These are phyloP conservation scores for Exophiala dermatitidis DNA, from an alignment of 2,329 filamentous ascomycete species.

Conservation along the genomic window DNA sequence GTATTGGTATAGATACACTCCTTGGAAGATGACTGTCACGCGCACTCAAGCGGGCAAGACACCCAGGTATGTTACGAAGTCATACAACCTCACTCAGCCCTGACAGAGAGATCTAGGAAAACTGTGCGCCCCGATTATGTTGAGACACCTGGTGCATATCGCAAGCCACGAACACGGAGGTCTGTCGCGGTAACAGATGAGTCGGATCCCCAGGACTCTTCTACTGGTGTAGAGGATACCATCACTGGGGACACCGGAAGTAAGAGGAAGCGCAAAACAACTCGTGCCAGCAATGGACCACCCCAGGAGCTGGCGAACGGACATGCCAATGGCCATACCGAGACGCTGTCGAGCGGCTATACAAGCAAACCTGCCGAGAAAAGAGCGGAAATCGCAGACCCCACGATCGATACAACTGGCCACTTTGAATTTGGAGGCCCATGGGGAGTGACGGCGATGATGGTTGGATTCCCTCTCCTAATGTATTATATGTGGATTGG, in stretches of 20 bases:
- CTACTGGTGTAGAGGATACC: constrained; percentile 10
- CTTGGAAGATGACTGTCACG: constrained; percentile 39
- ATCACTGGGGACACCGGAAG: neutral
- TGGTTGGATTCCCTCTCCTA: constrained; percentile 83
- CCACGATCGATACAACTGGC: constrained; percentile 43
- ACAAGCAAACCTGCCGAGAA: constrained; percentile 12
- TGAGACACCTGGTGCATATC: constrained; percentile 40
- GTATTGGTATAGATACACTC: constrained; percentile 4
- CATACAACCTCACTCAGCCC: neutral
- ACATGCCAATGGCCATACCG: constrained; percentile 10
- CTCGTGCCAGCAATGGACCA: neutral
- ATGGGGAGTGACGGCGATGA: constrained; percentile 71
- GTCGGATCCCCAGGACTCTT: constrained; percentile 16
- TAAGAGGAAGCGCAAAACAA: constrained; percentile 4
- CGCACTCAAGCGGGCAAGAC: constrained; percentile 48
- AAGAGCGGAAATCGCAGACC: constrained; percentile 33
- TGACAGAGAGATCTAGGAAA: constrained; percentile 38
- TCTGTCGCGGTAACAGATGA: constrained; percentile 16
- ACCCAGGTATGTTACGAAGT: constrained; percentile 39
- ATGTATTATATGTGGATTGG: constrained; percentile 99
- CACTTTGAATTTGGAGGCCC: constrained; percentile 81
- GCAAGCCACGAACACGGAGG: constrained; percentile 21
- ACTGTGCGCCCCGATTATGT: constrained; percentile 46
- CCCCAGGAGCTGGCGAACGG: constrained; percentile 11
- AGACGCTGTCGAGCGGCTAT: constrained; percentile 16